phyloP scores from a whole-genome alignment of 495 filamentous ascomycete genomes.

The Neurospora sp. region DNA sequence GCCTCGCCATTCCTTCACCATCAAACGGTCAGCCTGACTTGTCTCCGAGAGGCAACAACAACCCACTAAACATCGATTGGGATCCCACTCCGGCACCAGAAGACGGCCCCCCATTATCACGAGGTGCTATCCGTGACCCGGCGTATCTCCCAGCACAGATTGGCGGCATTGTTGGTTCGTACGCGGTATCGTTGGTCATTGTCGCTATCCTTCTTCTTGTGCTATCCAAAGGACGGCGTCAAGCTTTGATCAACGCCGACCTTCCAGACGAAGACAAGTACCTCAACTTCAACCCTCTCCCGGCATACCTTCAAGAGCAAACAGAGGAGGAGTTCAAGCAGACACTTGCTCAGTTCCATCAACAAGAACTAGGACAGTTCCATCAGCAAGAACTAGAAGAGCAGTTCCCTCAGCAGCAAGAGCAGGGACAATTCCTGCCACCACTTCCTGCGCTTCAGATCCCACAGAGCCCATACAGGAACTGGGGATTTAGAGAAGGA shows the following conservation, averaged over 20 bases:
- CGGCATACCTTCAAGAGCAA: conserved; percentile 27
- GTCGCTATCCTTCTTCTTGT: conserved; percentile 54
- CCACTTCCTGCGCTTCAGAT: conserved; percentile 1
- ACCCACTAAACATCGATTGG: conserved; percentile 42
- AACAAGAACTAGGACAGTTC: neutral
- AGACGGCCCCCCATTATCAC: conserved; percentile 46
- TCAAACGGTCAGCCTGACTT: conserved; percentile 5
- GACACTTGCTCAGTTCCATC: conserved; percentile 6
- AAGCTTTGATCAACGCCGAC: conserved; percentile 26
- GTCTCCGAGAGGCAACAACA: conserved; percentile 29
- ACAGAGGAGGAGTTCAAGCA: conserved; percentile 24
- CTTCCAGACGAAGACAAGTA: conserved; percentile 10
- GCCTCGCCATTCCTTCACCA: conserved; percentile 15
- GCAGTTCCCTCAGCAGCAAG: neutral
- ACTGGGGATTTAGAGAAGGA: conserved; percentile 30
- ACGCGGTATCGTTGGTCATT: conserved; percentile 61
- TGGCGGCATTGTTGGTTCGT: conserved; percentile 68
- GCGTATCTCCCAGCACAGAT: conserved; percentile 62
- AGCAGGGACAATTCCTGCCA: conserved; percentile 8
- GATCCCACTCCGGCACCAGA: conserved; percentile 48
- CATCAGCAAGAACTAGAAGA: conserved; percentile 1
- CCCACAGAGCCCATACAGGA: conserved; percentile 28
- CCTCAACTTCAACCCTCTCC: conserved; percentile 17
- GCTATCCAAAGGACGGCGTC: conserved; percentile 33
- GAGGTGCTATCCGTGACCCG: conserved; percentile 44